Evolutionary conservation across 495 filamentous ascomycete genomes (phyloP).

Genomic region (Trichoderma orchidacearum): DNA sequence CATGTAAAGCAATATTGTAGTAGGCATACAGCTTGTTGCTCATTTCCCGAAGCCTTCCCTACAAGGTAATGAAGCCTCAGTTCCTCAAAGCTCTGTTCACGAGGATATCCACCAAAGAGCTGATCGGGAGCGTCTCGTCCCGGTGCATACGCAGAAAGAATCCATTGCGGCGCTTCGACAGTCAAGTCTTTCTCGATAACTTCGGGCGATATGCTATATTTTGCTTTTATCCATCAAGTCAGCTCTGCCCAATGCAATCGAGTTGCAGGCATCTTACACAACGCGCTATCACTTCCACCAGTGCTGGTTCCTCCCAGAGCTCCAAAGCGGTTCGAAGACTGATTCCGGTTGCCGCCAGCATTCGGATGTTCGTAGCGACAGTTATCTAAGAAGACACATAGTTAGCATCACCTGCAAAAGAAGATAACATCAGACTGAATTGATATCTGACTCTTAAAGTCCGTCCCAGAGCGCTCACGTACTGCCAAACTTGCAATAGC

Average conservation of each 20-base stretch:
- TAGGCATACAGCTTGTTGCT: constrained; percentile 41
- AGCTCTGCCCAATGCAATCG: background rate
- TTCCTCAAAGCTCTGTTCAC: constrained; percentile 79
- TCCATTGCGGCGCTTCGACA: constrained; percentile 59
- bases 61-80: constrained; percentile 56
- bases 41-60: constrained; percentile 41
- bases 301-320: constrained; percentile 9
- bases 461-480: too few relatives aligned
- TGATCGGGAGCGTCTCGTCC: constrained; percentile 58
- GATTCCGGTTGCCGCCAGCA: constrained; percentile 11
- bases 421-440: too few relatives aligned
- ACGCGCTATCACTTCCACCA: background rate
- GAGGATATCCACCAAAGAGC: constrained; percentile 62
- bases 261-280: constrained; percentile 1
- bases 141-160: constrained; percentile 73
- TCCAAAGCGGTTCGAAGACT: constrained; percentile 21
- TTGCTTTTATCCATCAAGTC: constrained; percentile 5
- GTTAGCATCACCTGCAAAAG: background rate
- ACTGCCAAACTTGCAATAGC: constrained; percentile 60
- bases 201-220: constrained; percentile 37
- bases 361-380: constrained; percentile 33
- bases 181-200: constrained; percentile 51
- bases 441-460: too few relatives aligned
- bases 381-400: constrained; percentile 11
- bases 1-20: background rate